A percentile compares a stretch with the other conserved stretches of the same genome.
Evolutionary conservation across 495 filamentous ascomycete species (phyloP).

Genomic region (Saxophila tyrrhenica): DNA sequence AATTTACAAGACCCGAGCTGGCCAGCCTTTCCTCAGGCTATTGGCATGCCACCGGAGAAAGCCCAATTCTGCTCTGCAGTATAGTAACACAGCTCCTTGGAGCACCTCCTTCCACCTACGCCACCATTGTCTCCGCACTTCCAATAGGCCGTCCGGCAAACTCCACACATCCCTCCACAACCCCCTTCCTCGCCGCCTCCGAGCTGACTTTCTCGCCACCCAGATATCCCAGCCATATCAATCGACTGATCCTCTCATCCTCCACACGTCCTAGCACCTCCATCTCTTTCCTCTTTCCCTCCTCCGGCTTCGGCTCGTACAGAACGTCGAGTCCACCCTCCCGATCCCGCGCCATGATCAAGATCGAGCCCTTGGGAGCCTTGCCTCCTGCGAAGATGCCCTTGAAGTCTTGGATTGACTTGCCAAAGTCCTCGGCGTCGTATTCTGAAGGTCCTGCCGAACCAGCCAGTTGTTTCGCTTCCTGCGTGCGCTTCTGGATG

Average conservation of each 20-base stretch:
- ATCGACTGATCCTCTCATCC: slow-evolving; percentile 68
- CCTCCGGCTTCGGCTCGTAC: slow-evolving; percentile 44
- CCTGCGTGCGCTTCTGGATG: slow-evolving; percentile 57
- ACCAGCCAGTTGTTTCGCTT: slow-evolving; percentile 20
- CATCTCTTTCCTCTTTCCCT: slow-evolving; percentile 29
- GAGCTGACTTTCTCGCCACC: slow-evolving; percentile 79
- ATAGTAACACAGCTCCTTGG: too few species aligned
- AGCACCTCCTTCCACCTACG: too few species aligned
- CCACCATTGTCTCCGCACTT: slow-evolving; percentile 65
- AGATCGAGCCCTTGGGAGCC: slow-evolving; percentile 61
- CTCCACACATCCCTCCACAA: slow-evolving; percentile 78
- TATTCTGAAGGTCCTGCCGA: slow-evolving; percentile 27
- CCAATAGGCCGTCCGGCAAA: slow-evolving; percentile 84
- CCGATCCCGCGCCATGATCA: slow-evolving; percentile 59
- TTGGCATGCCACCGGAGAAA: too few species aligned
- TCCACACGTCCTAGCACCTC: slow-evolving; percentile 52
- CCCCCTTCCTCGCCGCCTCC: slow-evolving; percentile 63
- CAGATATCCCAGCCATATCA: slow-evolving; percentile 84
- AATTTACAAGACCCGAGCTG: too few species aligned
- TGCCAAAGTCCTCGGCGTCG: slow-evolving; percentile 59
- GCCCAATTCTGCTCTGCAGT: too few species aligned
- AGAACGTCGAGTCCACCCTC: slow-evolving; percentile 56
- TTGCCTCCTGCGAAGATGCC: slow-evolving; percentile 57
- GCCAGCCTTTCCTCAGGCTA: too few species aligned
- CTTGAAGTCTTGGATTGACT: slow-evolving; percentile 63